Conservation (phyloP, 2,329 filamentous ascomycete species). For the Helotiales sp. region DNA sequence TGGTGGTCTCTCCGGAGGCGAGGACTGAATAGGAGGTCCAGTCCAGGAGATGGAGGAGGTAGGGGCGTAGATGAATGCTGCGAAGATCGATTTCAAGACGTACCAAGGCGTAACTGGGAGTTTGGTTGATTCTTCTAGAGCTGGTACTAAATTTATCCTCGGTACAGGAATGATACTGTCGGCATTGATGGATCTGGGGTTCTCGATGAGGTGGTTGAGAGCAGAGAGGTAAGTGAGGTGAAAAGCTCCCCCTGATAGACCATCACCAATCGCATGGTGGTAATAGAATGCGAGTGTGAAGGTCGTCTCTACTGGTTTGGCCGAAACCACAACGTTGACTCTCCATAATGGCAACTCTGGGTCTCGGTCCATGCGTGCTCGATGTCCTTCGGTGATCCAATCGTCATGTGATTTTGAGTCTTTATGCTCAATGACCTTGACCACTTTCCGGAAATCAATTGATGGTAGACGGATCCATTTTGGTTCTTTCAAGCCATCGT, state of each 20-base stretch:
- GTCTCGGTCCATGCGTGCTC: constrained; percentile 5
- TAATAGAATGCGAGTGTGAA: constrained; percentile 45
- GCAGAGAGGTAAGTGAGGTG: constrained; percentile 48
- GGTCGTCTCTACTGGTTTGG: background rate
- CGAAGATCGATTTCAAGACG: constrained; percentile 43
- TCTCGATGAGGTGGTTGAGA: constrained; percentile 36
- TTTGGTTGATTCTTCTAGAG: constrained; percentile 23
- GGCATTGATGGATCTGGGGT: background rate
- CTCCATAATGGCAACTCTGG: constrained; percentile 22
- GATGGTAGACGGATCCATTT: constrained; percentile 17
- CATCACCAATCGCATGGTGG: constrained; percentile 56
- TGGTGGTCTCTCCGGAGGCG: constrained; percentile 3
- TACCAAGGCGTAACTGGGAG: constrained; percentile 41
- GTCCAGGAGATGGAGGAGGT: constrained; percentile 13
- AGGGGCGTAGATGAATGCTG: constrained; percentile 33
- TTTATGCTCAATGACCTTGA: constrained; percentile 18
- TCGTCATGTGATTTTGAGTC: constrained; percentile 6
- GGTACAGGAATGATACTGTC: constrained; percentile 26
- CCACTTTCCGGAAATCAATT: constrained; percentile 16
- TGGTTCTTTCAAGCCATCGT: constrained; percentile 15
- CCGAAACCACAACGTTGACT: constrained; percentile 8
- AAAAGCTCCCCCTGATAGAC: constrained; percentile 49
- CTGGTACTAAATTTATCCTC: constrained; percentile 23
- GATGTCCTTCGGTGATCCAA: constrained; percentile 16
- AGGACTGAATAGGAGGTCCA: constrained; percentile 11